Conservation (phyloP, 2,329 filamentous ascomycete genomes). For the Aureobasidium zeae region DNA sequence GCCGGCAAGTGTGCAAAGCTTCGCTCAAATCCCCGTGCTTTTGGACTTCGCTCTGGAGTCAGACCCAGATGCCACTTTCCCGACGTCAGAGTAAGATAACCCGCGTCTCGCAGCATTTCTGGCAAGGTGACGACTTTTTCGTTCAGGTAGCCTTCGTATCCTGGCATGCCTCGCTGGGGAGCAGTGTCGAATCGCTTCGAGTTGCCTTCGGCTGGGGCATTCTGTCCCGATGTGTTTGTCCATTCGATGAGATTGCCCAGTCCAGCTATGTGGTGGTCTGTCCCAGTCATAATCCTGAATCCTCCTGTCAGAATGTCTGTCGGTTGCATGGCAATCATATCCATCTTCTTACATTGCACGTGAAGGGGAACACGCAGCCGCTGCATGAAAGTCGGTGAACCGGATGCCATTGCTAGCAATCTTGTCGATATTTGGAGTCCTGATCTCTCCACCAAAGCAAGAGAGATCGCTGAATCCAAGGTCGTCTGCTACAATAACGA, state of each 20-base stretch:
- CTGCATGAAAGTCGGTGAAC: slow-evolving; percentile 57
- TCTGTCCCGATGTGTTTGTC: slow-evolving; percentile 46
- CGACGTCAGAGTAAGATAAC: slow-evolving; percentile 52
- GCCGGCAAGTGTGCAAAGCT: slow-evolving; percentile 53
- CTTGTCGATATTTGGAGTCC: slow-evolving; percentile 50
- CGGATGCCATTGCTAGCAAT: slow-evolving; percentile 41
- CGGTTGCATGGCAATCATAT: background rate
- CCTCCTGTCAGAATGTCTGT: background rate
- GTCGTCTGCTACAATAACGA: slow-evolving; percentile 51
- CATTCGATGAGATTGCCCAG: slow-evolving; percentile 52
- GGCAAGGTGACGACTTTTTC: slow-evolving; percentile 49
- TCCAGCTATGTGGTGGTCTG: slow-evolving; percentile 51
- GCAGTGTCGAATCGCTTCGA: slow-evolving; percentile 39
- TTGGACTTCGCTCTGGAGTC: slow-evolving; percentile 47
- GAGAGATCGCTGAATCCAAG: slow-evolving; percentile 52
- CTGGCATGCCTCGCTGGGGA: slow-evolving; percentile 48
- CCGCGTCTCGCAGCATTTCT: slow-evolving; percentile 49
- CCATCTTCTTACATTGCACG: slow-evolving; percentile 45
- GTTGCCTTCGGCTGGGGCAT: slow-evolving; percentile 42
- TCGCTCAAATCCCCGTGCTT: slow-evolving; percentile 49
- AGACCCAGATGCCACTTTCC: slow-evolving; percentile 57
- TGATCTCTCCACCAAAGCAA: slow-evolving; percentile 52
- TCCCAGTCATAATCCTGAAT: slow-evolving; percentile 49
- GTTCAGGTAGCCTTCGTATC: slow-evolving; percentile 57
- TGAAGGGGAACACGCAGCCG: slow-evolving; percentile 55